Percentiles rank a stretch among this genome's conserved stretches.
Conservation (phyloP, 257 asterid genomes). For the Hygrophila difformis region DNA sequence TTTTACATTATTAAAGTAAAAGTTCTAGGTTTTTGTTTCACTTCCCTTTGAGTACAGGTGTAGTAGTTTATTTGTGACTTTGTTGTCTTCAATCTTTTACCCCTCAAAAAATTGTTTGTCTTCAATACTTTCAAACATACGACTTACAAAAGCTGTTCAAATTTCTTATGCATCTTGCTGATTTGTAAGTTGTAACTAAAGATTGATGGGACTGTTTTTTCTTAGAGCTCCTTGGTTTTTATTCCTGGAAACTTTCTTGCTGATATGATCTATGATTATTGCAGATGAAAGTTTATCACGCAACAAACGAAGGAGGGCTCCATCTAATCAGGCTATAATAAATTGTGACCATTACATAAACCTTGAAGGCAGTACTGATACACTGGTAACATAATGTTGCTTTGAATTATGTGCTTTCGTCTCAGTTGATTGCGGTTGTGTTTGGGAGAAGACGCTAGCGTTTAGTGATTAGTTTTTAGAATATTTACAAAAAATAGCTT, state of each 20-base stretch:
- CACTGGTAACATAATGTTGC: constrained; percentile 32
- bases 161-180: too few species aligned
- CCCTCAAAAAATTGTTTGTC: too few species aligned
- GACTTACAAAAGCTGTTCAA: too few species aligned
- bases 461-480: too few species aligned
- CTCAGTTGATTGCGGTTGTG: background rate
- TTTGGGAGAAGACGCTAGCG: background rate
- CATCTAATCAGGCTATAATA: constrained; percentile 36
- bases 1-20: too few species aligned
- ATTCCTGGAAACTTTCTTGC: constrained; percentile 6
- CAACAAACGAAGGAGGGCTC: constrained; percentile 48
- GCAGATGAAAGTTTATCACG: constrained; percentile 54
- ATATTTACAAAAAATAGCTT: too few species aligned
- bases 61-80: too few species aligned
- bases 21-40: too few species aligned
- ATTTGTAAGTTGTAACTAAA: too few species aligned
- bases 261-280: constrained; percentile 15
- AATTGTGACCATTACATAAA: constrained; percentile 44
- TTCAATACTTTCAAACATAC: too few species aligned
- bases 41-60: too few species aligned
- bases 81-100: too few species aligned
- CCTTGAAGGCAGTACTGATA: constrained; percentile 51
- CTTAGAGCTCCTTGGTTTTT: background rate
- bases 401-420: background rate
- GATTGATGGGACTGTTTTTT: background rate